Conservation (phyloP, 768 basidiomycete species). For the Suillus luteus region DNA sequence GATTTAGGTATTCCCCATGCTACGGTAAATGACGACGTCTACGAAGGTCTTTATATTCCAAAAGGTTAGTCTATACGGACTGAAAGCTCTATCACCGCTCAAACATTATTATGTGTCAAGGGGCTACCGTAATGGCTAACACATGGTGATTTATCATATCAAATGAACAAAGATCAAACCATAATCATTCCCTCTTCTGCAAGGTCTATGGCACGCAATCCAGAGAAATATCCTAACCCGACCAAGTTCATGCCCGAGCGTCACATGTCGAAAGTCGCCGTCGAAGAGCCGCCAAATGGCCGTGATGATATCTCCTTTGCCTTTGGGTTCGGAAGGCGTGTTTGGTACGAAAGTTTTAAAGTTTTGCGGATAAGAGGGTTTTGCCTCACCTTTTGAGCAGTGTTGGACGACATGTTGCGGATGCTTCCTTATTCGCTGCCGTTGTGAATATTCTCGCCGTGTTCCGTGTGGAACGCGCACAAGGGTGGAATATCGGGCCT, state of each 20-base stretch:
- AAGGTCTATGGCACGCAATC: constrained; percentile 40
- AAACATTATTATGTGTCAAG: constrained; percentile 4
- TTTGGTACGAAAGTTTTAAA: constrained; percentile 14
- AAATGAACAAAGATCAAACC: not conserved
- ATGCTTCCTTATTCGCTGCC: constrained; percentile 37
- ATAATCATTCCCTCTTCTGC: not conserved
- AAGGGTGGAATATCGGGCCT: constrained; percentile 22
- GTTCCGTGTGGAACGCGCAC: constrained; percentile 18
- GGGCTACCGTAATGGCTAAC: constrained; percentile 26
- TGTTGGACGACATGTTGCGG: constrained; percentile 45
- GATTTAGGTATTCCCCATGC: constrained; percentile 34
- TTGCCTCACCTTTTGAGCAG: constrained; percentile 24
- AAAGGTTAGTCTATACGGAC: constrained; percentile 17
- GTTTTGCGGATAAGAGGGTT: not conserved
- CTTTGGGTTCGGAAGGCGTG: constrained; percentile 47
- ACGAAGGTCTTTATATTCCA: constrained; percentile 52
- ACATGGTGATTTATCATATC: constrained; percentile 17
- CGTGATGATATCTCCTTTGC: constrained; percentile 23
- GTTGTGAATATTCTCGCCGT: constrained; percentile 25
- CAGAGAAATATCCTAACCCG: constrained; percentile 40
- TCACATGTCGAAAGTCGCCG: constrained; percentile 20
- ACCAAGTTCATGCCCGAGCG: constrained; percentile 41
- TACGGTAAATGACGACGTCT: constrained; percentile 41
- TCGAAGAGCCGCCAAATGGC: not conserved
- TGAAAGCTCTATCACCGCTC: not conserved